Conservation (phyloP, 1,284 basidiomycete genomes). For the Malassezia slooffiae region DNA sequence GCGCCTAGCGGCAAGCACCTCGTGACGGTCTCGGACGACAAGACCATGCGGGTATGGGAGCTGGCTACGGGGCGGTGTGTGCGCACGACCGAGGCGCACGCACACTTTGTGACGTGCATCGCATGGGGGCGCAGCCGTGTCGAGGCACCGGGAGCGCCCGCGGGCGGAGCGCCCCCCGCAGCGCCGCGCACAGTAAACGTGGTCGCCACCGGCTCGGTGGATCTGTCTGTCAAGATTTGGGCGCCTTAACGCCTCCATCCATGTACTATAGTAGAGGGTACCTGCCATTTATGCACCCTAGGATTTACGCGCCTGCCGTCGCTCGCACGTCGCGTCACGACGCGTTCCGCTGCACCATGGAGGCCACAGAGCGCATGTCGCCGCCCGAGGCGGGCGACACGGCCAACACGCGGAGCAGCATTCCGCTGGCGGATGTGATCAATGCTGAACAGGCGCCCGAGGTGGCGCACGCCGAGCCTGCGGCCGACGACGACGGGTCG, state of each 20-base stretch:
- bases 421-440: too few species aligned
- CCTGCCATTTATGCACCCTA: too few species aligned
- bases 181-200: conserved; percentile 35
- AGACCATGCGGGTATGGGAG: conserved; percentile 81
- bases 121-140: conserved; percentile 40
- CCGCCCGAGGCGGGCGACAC: too few species aligned
- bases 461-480: neutral
- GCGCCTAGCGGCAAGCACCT: conserved; percentile 60
- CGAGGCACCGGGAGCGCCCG: too few species aligned
- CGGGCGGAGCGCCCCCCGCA: conserved; percentile 12
- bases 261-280: neutral
- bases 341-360: too few species aligned
- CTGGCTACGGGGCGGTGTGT: conserved; percentile 65
- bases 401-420: too few species aligned
- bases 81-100: conserved; percentile 73
- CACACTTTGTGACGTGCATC: conserved; percentile 58
- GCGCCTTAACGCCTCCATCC: conserved; percentile 25
- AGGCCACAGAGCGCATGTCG: too few species aligned
- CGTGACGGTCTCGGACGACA: conserved; percentile 77
- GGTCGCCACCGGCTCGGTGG: conserved; percentile 38
- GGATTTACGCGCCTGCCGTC: too few species aligned
- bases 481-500: neutral
- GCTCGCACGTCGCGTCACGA: too few species aligned
- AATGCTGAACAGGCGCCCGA: neutral
- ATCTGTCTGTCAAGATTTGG: conserved; percentile 37